These are phyloP conservation scores for Pugionium dolabratum DNA, from an alignment of 345 rosid genomes.

Conservation along the genomic window DNA sequence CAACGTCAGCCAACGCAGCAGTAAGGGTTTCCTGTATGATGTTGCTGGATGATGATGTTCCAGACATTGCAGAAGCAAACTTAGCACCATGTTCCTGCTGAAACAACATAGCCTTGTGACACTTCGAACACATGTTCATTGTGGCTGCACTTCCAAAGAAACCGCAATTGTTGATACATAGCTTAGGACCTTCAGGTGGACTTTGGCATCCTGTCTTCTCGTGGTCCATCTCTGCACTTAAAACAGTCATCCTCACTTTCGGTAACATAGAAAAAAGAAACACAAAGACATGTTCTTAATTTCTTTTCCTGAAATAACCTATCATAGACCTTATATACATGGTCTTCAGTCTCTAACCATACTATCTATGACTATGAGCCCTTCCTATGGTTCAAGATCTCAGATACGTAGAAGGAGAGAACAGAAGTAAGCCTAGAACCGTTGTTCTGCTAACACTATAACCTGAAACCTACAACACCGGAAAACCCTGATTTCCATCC, in stretches of 20 bases:
- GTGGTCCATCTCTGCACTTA: conserved; percentile 62
- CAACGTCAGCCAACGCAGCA: conserved; percentile 29
- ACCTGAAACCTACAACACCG: conserved; percentile 1
- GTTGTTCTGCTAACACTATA: neutral
- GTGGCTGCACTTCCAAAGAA: conserved; percentile 87
- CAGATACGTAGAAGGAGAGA: too few species aligned
- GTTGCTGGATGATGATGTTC: conserved; percentile 53
- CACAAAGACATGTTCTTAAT: too few species aligned
- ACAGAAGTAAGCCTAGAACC: too few species aligned
- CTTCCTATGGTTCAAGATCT: too few species aligned
- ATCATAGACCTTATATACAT: too few species aligned
- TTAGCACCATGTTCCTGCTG: conserved; percentile 67
- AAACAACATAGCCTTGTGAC: conserved; percentile 69
- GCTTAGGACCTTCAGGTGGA: conserved; percentile 69
- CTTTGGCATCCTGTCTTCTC: conserved; percentile 91
- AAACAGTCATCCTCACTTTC: neutral
- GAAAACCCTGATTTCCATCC: neutral
- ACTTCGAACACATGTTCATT: conserved; percentile 89
- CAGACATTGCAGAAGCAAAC: conserved; percentile 65
- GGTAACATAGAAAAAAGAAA: neutral
- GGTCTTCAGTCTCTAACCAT: too few species aligned
- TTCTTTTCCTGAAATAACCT: too few species aligned
- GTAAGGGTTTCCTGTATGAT: conserved; percentile 46
- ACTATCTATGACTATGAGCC: too few species aligned
- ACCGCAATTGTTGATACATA: conserved; percentile 80